phyloP scores from a whole-genome alignment of 2,329 filamentous ascomycete genomes.

The Periconia macrospinosa region DNA sequence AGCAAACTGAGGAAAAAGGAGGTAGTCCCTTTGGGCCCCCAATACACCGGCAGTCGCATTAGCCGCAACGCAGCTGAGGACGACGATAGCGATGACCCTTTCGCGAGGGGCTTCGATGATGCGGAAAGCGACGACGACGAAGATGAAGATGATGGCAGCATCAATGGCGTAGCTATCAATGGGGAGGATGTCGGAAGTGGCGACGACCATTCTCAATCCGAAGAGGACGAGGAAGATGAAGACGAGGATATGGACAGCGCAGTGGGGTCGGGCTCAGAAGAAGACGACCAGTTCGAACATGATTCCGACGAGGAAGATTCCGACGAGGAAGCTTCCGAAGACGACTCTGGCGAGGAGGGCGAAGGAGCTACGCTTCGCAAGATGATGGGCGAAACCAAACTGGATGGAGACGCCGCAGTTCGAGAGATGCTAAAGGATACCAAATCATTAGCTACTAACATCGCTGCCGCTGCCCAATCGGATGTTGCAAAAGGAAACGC shows the following conservation, averaged over 20 bases:
- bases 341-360: conserved; percentile 47
- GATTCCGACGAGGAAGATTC: conserved; percentile 47
- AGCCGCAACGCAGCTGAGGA: conserved; percentile 65
- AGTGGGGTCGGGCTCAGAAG: conserved; percentile 34
- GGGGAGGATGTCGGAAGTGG: conserved; percentile 55
- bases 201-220: conserved; percentile 52
- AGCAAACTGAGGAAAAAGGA: conserved; percentile 80
- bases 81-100: conserved; percentile 58
- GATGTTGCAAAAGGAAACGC: conserved; percentile 85
- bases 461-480: conserved; percentile 68
- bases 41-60: conserved; percentile 78
- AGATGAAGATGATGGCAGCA: conserved; percentile 47
- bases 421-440: conserved; percentile 69
- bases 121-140: conserved; percentile 45
- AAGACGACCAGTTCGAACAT: conserved; percentile 50
- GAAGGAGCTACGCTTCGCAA: conserved; percentile 41
- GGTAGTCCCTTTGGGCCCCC: conserved; percentile 68
- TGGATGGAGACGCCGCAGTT: conserved; percentile 56
- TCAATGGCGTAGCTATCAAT: conserved; percentile 44
- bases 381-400: conserved; percentile 33
- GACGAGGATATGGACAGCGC: conserved; percentile 34
- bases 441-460: conserved; percentile 64
- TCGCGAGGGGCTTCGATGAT: conserved; percentile 49
- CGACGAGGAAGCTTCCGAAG: conserved; percentile 43
- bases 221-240: conserved; percentile 48